A percentile compares a stretch with the other conserved stretches of the same genome.
These are phyloP conservation scores for Clarireedia paspali DNA, from an alignment of 2,329 filamentous ascomycete species.

Conservation along the genomic window DNA sequence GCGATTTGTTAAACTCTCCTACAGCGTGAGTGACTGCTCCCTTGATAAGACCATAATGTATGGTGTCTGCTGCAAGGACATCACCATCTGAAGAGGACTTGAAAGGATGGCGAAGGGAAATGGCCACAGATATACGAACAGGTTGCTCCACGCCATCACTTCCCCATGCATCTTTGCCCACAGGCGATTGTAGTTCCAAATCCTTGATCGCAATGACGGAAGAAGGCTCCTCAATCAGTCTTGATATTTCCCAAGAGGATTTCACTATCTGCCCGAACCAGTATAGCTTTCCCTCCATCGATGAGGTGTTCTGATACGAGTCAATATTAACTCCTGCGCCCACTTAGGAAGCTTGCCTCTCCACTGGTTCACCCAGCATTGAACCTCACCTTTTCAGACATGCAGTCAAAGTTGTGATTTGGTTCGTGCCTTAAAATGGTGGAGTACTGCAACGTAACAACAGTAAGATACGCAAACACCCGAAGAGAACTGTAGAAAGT, in stretches of 20 bases:
- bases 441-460: no score
- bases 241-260: neutral
- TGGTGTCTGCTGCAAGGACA: constrained; percentile 57
- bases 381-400: no score
- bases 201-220: constrained; percentile 1
- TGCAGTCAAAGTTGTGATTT: no score
- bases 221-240: neutral
- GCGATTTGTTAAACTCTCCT: constrained; percentile 9
- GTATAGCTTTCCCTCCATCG: no score
- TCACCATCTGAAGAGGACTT: constrained; percentile 50
- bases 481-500: no score
- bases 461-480: no score
- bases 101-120: constrained; percentile 51
- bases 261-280: no score
- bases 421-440: no score
- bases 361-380: no score
- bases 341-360: no score
- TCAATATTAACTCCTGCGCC: no score
- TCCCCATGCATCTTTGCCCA: constrained; percentile 55
- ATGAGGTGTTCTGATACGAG: no score
- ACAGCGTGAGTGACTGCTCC: constrained; percentile 49
- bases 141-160: constrained; percentile 50
- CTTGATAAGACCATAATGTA: constrained; percentile 66
- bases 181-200: neutral
- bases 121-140: constrained; percentile 49